Percentiles rank a stretch among this genome's conserved stretches.
Evolutionary conservation across 176 grass and related monocot species (phyloP).

Genomic region (Triticum turgidum): DNA sequence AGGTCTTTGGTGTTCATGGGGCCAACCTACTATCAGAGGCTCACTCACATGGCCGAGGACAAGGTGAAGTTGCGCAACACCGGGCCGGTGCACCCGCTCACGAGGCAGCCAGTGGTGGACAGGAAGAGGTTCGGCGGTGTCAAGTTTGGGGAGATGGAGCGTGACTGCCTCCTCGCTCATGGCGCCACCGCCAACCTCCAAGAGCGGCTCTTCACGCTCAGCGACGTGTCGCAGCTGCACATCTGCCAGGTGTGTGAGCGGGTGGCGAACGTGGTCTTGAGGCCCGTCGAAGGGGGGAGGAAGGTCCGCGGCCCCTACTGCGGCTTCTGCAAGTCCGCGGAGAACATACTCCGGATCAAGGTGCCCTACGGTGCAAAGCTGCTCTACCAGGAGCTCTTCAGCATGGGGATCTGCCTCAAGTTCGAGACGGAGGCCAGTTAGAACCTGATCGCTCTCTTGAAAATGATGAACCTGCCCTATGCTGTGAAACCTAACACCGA

Average conservation of each 20-base stretch:
- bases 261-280: conserved; percentile 79
- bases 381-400: conserved; percentile 87
- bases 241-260: conserved; percentile 65
- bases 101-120: conserved; percentile 80
- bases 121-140: conserved; percentile 83
- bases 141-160: conserved; percentile 95
- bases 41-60: conserved; percentile 90
- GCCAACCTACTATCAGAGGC: conserved; percentile 83
- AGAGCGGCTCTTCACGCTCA: conserved; percentile 79
- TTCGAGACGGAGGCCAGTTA: conserved; percentile 78
- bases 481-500: not conserved
- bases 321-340: conserved; percentile 57
- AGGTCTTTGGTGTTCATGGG: conserved; percentile 79
- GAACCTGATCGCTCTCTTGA: not conserved
- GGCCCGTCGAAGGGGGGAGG: conserved; percentile 44
- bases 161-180: conserved; percentile 83
- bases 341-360: conserved; percentile 78
- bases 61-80: conserved; percentile 98
- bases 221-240: conserved; percentile 78
- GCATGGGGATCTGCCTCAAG: conserved; percentile 91
- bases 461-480: conserved; percentile 10
- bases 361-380: conserved; percentile 89
- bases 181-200: conserved; percentile 81
- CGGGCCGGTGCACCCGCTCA: conserved; percentile 84
- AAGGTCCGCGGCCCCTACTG: conserved; percentile 75